Evolutionary conservation across 768 basidiomycete genomes (phyloP).

Genomic region (Auricularia sp.): DNA sequence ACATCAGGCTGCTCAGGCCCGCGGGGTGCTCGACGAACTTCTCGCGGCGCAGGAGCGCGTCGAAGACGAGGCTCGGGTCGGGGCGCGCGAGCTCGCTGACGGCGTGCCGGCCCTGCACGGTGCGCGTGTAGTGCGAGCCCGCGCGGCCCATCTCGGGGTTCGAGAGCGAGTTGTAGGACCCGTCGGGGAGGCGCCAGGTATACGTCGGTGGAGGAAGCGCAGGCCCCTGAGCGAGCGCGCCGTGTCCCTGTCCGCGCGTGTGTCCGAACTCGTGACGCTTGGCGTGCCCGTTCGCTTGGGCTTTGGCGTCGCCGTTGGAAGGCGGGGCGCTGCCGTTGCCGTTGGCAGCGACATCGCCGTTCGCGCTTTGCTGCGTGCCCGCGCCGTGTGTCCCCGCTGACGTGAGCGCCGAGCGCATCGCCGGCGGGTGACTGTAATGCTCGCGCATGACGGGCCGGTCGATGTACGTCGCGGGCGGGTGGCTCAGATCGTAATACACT

Average conservation of each 20-base stretch:
- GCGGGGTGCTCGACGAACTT: conserved; percentile 23
- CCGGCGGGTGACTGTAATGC: background rate
- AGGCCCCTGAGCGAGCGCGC: background rate
- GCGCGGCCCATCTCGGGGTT: conserved; percentile 49
- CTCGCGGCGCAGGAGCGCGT: conserved; percentile 26
- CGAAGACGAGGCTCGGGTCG: conserved; percentile 34
- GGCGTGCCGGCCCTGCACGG: conserved; percentile 35
- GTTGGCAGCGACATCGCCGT: too few species aligned
- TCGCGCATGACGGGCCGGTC: conserved; percentile 13
- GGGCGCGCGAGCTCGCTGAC: conserved; percentile 37
- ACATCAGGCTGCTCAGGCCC: conserved; percentile 23
- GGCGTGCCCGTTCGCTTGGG: background rate
- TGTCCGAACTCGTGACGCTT: background rate
- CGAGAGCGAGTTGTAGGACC: conserved; percentile 48
- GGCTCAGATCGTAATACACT: conserved; percentile 78
- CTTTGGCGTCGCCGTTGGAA: background rate
- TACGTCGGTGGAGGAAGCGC: conserved; percentile 21
- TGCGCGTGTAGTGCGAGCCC: conserved; percentile 51
- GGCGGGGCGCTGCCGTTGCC: too few species aligned
- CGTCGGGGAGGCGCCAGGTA: conserved; percentile 49
- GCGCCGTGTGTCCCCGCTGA: background rate
- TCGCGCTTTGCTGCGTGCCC: background rate
- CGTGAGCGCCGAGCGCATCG: background rate
- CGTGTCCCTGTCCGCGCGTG: background rate
- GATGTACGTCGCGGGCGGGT: conserved; percentile 64